Evolutionary conservation across 1,139 yeast species (phyloP).

Genomic region (Zygotorulaspora mrakii): DNA sequence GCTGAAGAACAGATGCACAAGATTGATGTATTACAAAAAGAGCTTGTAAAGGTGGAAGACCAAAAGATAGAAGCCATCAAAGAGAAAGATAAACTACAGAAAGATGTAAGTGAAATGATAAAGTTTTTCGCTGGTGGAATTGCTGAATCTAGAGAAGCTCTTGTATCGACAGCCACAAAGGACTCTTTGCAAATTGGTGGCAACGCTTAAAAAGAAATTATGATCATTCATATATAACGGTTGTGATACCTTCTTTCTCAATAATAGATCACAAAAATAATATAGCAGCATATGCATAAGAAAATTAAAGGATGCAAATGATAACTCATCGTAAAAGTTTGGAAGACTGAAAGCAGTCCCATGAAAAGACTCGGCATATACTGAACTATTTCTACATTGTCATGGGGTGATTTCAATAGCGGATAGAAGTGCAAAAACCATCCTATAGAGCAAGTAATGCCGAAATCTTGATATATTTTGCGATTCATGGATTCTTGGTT

Average conservation of each 20-base stretch:
- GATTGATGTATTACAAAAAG: slow-evolving; percentile 61
- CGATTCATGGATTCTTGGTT: slow-evolving; percentile 1
- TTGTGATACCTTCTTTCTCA: too few species aligned
- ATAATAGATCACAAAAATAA: slow-evolving; percentile 4
- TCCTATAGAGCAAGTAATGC: slow-evolving; percentile 47
- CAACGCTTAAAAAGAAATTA: too few species aligned
- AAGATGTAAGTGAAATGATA: slow-evolving; percentile 68
- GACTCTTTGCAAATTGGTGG: too few species aligned
- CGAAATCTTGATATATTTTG: slow-evolving; percentile 31
- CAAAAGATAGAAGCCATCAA: slow-evolving; percentile 55
- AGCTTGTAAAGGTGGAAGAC: slow-evolving; percentile 58
- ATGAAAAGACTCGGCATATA: slow-evolving; percentile 62
- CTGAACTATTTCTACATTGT: slow-evolving; percentile 45
- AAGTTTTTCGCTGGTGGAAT: slow-evolving; percentile 34
- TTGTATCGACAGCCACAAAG: slow-evolving; percentile 8
- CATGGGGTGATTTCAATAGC: slow-evolving; percentile 51
- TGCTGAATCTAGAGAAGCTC: slow-evolving; percentile 24
- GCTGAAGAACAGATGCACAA: slow-evolving; percentile 66
- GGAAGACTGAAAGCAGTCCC: slow-evolving; percentile 47
- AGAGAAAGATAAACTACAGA: slow-evolving; percentile 62
- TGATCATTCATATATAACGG: too few species aligned
- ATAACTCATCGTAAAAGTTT: slow-evolving; percentile 12
- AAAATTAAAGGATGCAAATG: slow-evolving; percentile 12
- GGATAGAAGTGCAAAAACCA: slow-evolving; percentile 56
- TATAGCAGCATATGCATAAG: slow-evolving; percentile 8